Evolutionary conservation across 176 grass and related monocot species (phyloP).

Genomic region (Urochloa ruziziensis): DNA sequence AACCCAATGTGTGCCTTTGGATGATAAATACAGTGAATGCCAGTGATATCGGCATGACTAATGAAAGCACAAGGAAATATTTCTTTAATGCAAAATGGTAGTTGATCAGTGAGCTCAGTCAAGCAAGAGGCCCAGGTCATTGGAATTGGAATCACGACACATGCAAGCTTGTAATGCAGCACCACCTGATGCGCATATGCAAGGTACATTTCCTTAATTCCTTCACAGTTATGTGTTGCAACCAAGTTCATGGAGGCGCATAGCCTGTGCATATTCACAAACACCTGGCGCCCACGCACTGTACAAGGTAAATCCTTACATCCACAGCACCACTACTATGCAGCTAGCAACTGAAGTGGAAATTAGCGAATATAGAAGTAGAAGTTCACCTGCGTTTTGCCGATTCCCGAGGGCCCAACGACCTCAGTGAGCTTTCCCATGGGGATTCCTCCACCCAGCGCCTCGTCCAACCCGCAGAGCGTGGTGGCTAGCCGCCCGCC

Average conservation of each 20-base stretch:
- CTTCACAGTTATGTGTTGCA: neutral
- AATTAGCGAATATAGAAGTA: neutral
- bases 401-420: slow-evolving; percentile 87
- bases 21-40: neutral
- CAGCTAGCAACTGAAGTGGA: neutral
- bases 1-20: neutral
- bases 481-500: slow-evolving; percentile 58
- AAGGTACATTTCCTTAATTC: neutral
- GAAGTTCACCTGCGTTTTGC: slow-evolving; percentile 78
- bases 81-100: neutral
- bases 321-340: neutral
- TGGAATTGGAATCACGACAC: neutral
- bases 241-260: neutral
- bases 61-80: neutral
- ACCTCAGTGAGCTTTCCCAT: slow-evolving; percentile 78
- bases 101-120: neutral
- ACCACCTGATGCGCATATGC: neutral
- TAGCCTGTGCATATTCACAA: slow-evolving; percentile 3
- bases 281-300: neutral
- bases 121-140: neutral
- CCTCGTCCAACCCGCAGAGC: slow-evolving; percentile 69
- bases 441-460: slow-evolving; percentile 76
- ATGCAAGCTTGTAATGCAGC: neutral
- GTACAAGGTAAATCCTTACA: neutral
- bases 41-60: neutral